These are phyloP conservation scores for Tetragonia tetragonoides DNA, from an alignment of 148 eudicot species.

Conservation along the genomic window DNA sequence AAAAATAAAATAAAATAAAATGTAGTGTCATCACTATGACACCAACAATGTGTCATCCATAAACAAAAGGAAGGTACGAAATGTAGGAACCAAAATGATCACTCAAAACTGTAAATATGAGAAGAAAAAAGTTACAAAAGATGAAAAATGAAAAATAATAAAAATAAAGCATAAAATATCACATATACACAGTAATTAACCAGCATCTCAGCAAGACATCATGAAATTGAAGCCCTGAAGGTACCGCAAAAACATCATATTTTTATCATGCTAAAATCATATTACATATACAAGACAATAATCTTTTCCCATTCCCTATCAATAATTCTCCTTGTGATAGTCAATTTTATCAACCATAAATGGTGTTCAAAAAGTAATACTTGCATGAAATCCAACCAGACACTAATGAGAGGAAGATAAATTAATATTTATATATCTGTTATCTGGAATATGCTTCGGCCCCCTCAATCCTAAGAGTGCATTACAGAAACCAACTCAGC, in stretches of 20 bases:
- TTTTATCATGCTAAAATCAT: not conserved
- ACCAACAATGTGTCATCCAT: too few relatives aligned
- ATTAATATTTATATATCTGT: not conserved
- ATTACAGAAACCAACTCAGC: conserved; percentile 5
- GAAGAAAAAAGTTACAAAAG: not conserved
- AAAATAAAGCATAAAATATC: too few relatives aligned
- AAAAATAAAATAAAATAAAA: too few relatives aligned
- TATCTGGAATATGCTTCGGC: not conserved
- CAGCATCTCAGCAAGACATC: not conserved
- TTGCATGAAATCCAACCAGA: not conserved
- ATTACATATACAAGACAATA: not conserved
- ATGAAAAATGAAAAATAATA: too few relatives aligned
- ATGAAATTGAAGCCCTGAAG: not conserved
- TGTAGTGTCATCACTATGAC: too few relatives aligned
- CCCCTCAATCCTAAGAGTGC: not conserved
- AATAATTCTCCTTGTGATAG: not conserved
- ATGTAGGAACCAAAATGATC: not conserved
- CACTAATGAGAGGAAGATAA: not conserved
- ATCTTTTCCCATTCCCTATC: not conserved
- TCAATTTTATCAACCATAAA: not conserved
- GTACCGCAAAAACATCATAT: too few relatives aligned
- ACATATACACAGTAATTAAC: not conserved
- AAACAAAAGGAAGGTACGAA: too few relatives aligned
- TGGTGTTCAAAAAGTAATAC: not conserved
- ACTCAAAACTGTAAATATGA: not conserved